Base-by-base conservation (phyloP, 441 rosid genomes). In the Gossypium aridum region DNA sequence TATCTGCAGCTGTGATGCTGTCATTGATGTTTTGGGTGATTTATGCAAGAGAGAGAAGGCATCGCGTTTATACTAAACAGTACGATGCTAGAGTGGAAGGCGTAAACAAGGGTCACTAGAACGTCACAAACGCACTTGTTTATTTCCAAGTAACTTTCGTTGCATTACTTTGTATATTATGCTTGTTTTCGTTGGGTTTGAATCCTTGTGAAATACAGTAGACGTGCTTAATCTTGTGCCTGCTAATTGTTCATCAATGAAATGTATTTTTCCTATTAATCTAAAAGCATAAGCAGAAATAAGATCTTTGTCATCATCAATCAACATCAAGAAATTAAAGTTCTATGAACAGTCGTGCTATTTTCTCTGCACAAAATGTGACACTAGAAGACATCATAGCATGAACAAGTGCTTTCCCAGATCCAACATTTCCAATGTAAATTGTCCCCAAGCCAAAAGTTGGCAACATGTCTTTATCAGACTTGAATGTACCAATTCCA, bases 1-100 rank as follows among this genome's bases (percentile, higher is more conserved):
- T 93, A 4, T 90, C 99, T 4, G 87, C 85, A 7, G 92, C 93
- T 3, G 97, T 93, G 23, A 93, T 96, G 99, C 83, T 91, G 54
- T 96, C 98, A 6, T 76, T 96, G 78, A 87, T 96, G 81, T 93
- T 96, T 87, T 96, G 99, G 99, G 92, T 96, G 39, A 81, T 96
- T 19, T 93, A 96, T 23, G 88, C 98, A 1, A 79, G 97, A 45
- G 97, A 96, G 83, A 83, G 97, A 47, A 81, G 93, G 79, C 98
- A 96, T 74, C 90, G 98, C 3, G 91, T 85, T 8, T 90, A 92
- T 81, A 86, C 97, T 0, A 93, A 88, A 80, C 84, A 83, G 77
- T 83, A 79, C 53, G 49, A 75, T 77, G 71, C 82, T 59, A 37
- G 69, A 64, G 64, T 71, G 2, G 74, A 76, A 76, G 80, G 76